These are phyloP conservation scores for Epicoccum sorghinum DNA, from an alignment of 2,329 filamentous ascomycete genomes.

Conservation along the genomic window DNA sequence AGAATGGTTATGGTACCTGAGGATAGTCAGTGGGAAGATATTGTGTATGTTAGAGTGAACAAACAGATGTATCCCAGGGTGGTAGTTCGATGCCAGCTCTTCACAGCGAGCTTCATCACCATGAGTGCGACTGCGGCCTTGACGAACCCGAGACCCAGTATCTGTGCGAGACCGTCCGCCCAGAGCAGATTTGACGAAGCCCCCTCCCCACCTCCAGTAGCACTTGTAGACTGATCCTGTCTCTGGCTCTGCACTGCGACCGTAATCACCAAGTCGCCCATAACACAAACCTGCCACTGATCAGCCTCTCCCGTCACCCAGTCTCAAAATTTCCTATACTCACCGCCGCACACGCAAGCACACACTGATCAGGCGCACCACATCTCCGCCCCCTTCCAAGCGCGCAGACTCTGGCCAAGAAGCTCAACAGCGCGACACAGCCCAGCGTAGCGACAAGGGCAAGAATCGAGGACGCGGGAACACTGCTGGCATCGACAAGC, in stretches of 20 bases:
- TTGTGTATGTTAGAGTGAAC: not conserved
- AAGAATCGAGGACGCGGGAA: conserved; percentile 32
- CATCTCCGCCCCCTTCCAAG: conserved; percentile 55
- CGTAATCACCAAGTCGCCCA: conserved; percentile 18
- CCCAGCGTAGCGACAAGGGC: conserved; percentile 51
- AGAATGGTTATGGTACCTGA: conserved; percentile 38
- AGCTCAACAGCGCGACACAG: conserved; percentile 49
- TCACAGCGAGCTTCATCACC: conserved; percentile 51
- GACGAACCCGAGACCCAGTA: conserved; percentile 52
- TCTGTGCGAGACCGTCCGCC: conserved; percentile 49
- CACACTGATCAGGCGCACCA: conserved; percentile 58
- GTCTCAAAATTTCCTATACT: conserved; percentile 4
- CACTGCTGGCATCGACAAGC: conserved; percentile 27
- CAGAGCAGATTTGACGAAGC: conserved; percentile 14
- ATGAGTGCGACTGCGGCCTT: conserved; percentile 57
- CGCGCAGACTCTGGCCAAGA: conserved; percentile 53
- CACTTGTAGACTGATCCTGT: not conserved
- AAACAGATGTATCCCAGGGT: conserved; percentile 52
- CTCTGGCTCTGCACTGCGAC: not conserved
- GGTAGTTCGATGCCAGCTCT: conserved; percentile 45
- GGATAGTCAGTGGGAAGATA: conserved; percentile 2
- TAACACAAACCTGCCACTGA: conserved; percentile 14
- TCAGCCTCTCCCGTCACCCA: not conserved
- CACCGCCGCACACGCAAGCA: conserved; percentile 51
- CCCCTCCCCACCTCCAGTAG: not conserved